Evolutionary conservation across 2,329 filamentous ascomycete genomes (phyloP).

Genomic region (Teratosphaeria viscida): DNA sequence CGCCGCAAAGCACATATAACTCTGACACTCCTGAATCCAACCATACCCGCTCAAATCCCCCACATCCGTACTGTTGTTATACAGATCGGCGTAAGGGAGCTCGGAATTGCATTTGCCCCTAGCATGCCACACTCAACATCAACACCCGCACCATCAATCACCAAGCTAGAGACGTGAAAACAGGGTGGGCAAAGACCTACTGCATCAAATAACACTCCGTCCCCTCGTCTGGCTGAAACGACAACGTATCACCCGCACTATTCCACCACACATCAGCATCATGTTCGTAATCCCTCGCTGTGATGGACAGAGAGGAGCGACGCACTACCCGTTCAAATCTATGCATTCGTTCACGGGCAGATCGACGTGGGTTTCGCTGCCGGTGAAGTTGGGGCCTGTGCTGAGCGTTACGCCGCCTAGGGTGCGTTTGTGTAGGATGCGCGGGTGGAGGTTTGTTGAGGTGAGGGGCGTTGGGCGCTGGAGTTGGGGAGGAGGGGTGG

Average conservation of each 20-base stretch:
- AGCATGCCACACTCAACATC: not conserved
- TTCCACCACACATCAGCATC: no score
- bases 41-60: constrained; percentile 10
- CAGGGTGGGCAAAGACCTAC: constrained; percentile 7
- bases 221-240: constrained; percentile 14
- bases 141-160: not conserved
- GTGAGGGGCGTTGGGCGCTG: not conserved
- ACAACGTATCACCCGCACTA: constrained; percentile 13
- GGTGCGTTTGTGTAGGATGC: not conserved
- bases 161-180: not conserved
- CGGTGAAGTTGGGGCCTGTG: constrained; percentile 17
- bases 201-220: constrained; percentile 23
- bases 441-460: not conserved
- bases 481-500: not conserved
- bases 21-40: constrained; percentile 15
- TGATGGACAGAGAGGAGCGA: not conserved
- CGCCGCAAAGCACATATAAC: constrained; percentile 19
- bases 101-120: constrained; percentile 14
- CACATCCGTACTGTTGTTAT: constrained; percentile 4
- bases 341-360: constrained; percentile 18
- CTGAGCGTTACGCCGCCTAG: constrained; percentile 21
- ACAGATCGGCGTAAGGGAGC: constrained; percentile 3
- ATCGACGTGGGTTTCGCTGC: constrained; percentile 12
- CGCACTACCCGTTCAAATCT: constrained; percentile 19
- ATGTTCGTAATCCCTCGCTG: no score